Base-by-base conservation (phyloP, 2,329 filamentous ascomycete genomes). In the Thermoascus crustaceus region DNA sequence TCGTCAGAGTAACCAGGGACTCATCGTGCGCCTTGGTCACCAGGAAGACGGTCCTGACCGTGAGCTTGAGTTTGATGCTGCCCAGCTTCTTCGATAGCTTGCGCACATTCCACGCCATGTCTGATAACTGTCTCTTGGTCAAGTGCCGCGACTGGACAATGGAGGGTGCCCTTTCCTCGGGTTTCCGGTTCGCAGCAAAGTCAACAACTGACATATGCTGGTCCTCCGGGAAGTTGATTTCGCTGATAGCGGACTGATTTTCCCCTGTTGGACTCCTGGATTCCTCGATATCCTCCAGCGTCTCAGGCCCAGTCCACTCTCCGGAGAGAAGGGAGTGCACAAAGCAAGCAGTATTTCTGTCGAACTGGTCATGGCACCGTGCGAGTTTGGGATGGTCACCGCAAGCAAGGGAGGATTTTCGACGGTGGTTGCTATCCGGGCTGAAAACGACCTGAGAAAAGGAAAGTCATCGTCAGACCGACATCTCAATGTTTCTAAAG, bases 61-160 rank as follows among this genome's bases (percentile, higher is more conserved):
- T 80, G 46, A 94, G 77, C 57, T 82, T 84, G 43, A 98, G 70
- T 39, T 81, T 77, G 57, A 96, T 80, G 59, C 80, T 87, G 34
- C 85, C 84, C 40, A 96, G 66, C 41, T 85, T 82, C 53, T 94
- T 83, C 19, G 85, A 89, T 39, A 98, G 68, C 61, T 95, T 86
- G 31, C 91, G 74, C 39, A 96, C 91, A 17, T 89, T 88, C 78
- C 89, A 88, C 0, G 89, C 88, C 89, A 98, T 96, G 51, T 96
- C 91, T 9, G 83, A 87, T 26, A 98, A 71, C 61, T 98, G 86
- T 58, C 85, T 87, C 67, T 96, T 96, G 1, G 88, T 95, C 47
- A 96, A 71, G 32, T 95, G 75, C n/a, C 89, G 75, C 40, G 76
- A 80, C 38, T 78, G 68, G 11, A 71, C 66, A 17, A 71, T 64